phyloP scores from a whole-genome alignment of 768 basidiomycete species.

The Pisolithus tinctorius region DNA sequence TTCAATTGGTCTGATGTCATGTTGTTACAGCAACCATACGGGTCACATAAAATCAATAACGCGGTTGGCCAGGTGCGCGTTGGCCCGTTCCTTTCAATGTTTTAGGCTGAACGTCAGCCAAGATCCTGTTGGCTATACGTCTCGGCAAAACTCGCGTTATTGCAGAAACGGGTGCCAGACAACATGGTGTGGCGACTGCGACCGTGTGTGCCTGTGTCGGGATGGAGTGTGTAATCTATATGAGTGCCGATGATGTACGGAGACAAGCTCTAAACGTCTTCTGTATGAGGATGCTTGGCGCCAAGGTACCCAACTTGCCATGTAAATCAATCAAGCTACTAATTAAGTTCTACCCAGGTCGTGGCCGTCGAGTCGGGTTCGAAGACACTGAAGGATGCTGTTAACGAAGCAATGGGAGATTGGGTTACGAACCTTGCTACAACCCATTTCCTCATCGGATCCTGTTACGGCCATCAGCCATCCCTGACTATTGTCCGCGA shows the following conservation, averaged over 20 bases:
- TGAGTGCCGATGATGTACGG: no score
- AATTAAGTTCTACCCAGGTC: constrained; percentile 45
- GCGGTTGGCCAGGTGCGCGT: constrained; percentile 82
- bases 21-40: constrained; percentile 73
- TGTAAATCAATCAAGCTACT: background rate
- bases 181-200: no score
- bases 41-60: constrained; percentile 99
- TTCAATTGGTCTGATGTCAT: constrained; percentile 1
- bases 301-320: background rate
- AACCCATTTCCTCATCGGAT: constrained; percentile 96
- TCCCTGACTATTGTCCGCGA: constrained; percentile 99
- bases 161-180: constrained; percentile 98
- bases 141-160: constrained; percentile 96
- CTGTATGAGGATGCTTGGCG: no score
- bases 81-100: background rate
- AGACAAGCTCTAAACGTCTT: no score
- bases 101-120: background rate
- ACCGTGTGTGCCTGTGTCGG: no score
- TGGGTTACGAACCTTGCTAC: constrained; percentile 88
- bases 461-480: constrained; percentile 95
- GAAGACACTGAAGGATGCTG: constrained; percentile 93
- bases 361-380: constrained; percentile 92
- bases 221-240: no score
- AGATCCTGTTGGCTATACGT: constrained; percentile 91
- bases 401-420: constrained; percentile 38